Conservation (phyloP, 2,329 filamentous ascomycete genomes). For the Immersiporthe knoxdaviesiana region DNA sequence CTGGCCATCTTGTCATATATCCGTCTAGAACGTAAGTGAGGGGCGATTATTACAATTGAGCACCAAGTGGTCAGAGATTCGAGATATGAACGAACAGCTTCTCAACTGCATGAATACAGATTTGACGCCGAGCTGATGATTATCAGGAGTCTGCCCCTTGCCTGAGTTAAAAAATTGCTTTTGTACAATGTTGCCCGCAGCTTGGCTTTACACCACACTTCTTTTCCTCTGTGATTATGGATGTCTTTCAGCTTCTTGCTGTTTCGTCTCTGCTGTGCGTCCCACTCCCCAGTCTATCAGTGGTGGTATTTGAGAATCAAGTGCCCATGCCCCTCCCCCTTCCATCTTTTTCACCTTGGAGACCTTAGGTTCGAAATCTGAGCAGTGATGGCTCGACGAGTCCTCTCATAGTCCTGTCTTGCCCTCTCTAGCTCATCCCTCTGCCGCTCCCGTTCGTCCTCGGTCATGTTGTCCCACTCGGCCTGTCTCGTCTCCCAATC, state of each 20-base stretch:
- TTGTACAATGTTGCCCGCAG: neutral
- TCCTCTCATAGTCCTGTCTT: neutral
- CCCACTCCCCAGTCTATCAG: neutral
- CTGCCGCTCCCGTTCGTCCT: neutral
- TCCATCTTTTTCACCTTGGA: neutral
- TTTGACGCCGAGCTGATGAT: neutral
- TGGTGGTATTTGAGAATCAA: neutral
- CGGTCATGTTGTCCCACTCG: neutral
- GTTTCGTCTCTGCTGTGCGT: neutral
- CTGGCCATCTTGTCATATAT: neutral
- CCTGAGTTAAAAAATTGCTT: neutral
- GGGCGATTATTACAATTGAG: neutral
- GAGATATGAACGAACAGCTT: too few relatives aligned
- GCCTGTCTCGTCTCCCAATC: neutral
- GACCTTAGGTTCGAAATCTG: neutral
- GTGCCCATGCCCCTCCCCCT: neutral
- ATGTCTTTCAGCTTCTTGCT: neutral
- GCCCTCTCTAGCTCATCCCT: neutral
- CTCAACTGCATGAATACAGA: neutral
- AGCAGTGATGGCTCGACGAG: neutral
- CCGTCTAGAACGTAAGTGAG: neutral
- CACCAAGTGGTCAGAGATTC: too few relatives aligned
- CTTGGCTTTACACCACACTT: neutral
- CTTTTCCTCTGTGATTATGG: neutral
- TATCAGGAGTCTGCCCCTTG: neutral